phyloP scores from a whole-genome alignment of 768 basidiomycete species.

The Mycena alexandri region DNA sequence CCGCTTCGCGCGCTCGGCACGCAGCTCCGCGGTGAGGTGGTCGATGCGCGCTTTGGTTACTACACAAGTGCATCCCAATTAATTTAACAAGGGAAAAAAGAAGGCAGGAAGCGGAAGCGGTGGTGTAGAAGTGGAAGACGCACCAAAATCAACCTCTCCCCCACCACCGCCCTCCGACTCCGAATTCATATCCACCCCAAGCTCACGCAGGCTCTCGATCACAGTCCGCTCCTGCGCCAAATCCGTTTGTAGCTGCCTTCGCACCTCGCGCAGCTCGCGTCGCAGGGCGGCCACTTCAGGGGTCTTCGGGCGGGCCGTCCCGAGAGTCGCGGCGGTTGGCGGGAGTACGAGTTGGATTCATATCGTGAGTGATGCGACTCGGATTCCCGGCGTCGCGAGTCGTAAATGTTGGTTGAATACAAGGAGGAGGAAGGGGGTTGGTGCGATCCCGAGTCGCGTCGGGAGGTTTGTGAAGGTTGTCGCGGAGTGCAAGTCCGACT shows the following conservation, averaged over 20 bases:
- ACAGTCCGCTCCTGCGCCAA: slow-evolving; percentile 42
- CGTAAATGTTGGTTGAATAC: too few species aligned
- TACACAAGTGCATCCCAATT: neutral
- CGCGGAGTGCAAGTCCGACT: too few species aligned
- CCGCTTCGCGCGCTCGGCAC: slow-evolving; percentile 30
- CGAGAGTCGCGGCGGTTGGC: too few species aligned
- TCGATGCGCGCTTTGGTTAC: slow-evolving; percentile 29
- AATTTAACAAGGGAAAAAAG: neutral
- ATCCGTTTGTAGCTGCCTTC: slow-evolving; percentile 40
- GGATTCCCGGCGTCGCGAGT: too few species aligned
- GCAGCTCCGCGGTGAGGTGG: slow-evolving; percentile 27
- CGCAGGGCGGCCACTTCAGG: slow-evolving; percentile 30
- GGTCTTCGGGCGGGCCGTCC: neutral
- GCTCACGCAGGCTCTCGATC: slow-evolving; percentile 38
- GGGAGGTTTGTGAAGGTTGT: too few species aligned
- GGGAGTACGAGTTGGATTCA: too few species aligned
- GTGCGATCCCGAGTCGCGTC: too few species aligned
- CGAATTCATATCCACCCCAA: slow-evolving; percentile 1
- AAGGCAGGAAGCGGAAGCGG: neutral
- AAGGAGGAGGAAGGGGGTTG: too few species aligned
- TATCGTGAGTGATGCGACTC: too few species aligned
- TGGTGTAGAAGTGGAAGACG: neutral
- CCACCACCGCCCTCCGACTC: neutral
- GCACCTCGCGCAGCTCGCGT: slow-evolving; percentile 46
- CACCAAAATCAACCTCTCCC: slow-evolving; percentile 18